These are phyloP conservation scores for Kwoniella sp. DNA, from an alignment of 768 basidiomycete species.

Conservation along the genomic window DNA sequence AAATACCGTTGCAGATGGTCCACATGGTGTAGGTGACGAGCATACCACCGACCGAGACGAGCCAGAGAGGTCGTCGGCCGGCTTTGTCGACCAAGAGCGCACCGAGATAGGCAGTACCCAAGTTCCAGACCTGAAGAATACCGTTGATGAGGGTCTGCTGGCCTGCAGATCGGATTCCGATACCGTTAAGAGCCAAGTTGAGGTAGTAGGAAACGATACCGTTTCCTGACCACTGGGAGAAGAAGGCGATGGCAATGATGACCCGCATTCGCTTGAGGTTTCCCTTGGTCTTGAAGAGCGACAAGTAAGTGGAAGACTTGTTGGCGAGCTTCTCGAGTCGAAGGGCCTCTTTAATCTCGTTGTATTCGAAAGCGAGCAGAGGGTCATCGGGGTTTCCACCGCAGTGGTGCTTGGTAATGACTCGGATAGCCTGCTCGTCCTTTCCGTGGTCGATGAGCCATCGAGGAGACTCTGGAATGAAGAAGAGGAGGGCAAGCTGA, in stretches of 20 bases:
- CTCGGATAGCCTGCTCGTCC: slow-evolving; percentile 55
- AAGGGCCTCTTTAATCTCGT: slow-evolving; percentile 61
- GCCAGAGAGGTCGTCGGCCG: slow-evolving; percentile 45
- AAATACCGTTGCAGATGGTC: slow-evolving; percentile 41
- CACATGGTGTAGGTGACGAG: slow-evolving; percentile 28
- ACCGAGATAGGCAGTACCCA: slow-evolving; percentile 24
- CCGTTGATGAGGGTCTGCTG: slow-evolving; percentile 39
- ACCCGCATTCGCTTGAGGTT: slow-evolving; percentile 37
- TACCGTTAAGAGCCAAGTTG: slow-evolving; percentile 39
- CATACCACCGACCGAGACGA: slow-evolving; percentile 48
- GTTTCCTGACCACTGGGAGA: slow-evolving; percentile 53
- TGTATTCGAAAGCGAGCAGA: slow-evolving; percentile 44
- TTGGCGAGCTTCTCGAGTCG: slow-evolving; percentile 36
- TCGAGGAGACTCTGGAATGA: slow-evolving; percentile 72
- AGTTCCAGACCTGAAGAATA: slow-evolving; percentile 42
- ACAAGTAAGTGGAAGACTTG: slow-evolving; percentile 30
- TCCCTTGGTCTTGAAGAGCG: slow-evolving; percentile 29
- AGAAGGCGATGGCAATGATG: slow-evolving; percentile 44
- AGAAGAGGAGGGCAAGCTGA: slow-evolving; percentile 42
- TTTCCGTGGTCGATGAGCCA: slow-evolving; percentile 55
- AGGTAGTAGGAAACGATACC: slow-evolving; percentile 54
- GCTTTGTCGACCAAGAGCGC: slow-evolving; percentile 46
- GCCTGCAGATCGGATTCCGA: slow-evolving; percentile 43
- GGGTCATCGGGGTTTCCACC: slow-evolving; percentile 42
- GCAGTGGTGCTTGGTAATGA: slow-evolving; percentile 43